Conservation (phyloP, 2,329 filamentous ascomycete genomes). For the Daldinia sp. region DNA sequence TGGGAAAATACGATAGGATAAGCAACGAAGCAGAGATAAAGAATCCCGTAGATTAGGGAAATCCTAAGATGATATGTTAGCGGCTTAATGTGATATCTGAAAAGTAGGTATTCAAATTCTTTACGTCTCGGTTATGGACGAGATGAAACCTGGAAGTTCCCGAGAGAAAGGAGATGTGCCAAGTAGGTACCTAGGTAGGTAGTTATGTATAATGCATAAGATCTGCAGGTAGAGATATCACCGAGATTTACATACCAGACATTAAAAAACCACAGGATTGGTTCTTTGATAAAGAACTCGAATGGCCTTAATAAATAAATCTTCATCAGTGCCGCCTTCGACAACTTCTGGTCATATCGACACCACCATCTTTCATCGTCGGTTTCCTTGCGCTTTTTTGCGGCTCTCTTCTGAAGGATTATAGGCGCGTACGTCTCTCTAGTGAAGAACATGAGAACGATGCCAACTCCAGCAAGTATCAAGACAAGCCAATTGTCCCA, state of each 20-base stretch:
- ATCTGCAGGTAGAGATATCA: not conserved
- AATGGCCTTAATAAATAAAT: conserved; percentile 83
- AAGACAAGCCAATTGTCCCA: conserved; percentile 88
- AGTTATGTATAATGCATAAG: not conserved
- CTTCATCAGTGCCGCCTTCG: conserved; percentile 75
- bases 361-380: conserved; percentile 81
- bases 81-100: not conserved
- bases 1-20: conserved; percentile 87
- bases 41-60: conserved; percentile 85
- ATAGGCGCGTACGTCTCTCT: conserved; percentile 83
- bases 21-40: conserved; percentile 91
- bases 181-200: not conserved
- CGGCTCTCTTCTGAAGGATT: conserved; percentile 75
- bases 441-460: conserved; percentile 69
- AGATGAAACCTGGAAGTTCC: too few species aligned
- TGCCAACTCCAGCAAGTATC: conserved; percentile 75
- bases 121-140: not conserved
- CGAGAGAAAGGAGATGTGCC: not conserved
- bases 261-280: conserved; percentile 80
- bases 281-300: conserved; percentile 81
- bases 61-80: conserved; percentile 62
- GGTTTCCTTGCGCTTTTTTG: conserved; percentile 72
- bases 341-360: conserved; percentile 79
- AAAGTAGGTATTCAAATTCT: not conserved
- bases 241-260: conserved; percentile 63